phyloP scores from a whole-genome alignment of 2,329 filamentous ascomycete species.

The Colletotrichum abscissum region DNA sequence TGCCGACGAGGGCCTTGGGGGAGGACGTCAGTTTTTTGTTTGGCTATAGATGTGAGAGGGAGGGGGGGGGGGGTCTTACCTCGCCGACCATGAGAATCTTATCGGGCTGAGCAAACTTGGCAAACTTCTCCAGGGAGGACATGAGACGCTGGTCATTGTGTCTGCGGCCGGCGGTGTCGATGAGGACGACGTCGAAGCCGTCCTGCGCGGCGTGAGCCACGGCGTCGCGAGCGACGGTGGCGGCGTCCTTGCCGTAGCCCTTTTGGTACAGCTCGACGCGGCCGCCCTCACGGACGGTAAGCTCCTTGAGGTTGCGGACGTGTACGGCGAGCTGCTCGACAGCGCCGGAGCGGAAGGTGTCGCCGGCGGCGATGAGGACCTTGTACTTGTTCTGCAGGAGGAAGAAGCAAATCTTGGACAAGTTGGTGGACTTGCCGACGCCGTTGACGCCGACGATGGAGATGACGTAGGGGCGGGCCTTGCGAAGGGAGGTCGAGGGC shows the following conservation, averaged over 20 bases:
- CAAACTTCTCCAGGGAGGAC: slow-evolving; percentile 97
- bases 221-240: slow-evolving; percentile 93
- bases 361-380: slow-evolving; percentile 92
- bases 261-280: slow-evolving; percentile 94
- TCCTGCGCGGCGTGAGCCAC: slow-evolving; percentile 82
- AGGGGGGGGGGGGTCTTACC: slow-evolving; percentile 43
- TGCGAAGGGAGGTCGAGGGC: slow-evolving; percentile 69
- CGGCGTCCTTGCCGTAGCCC: slow-evolving; percentile 97
- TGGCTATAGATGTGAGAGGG: neutral
- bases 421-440: slow-evolving; percentile 96
- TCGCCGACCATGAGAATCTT: slow-evolving; percentile 96
- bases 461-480: slow-evolving; percentile 89
- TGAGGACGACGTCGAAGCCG: slow-evolving; percentile 91
- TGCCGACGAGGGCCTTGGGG: slow-evolving; percentile 85
- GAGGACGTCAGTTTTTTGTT: neutral
- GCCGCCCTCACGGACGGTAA: slow-evolving; percentile 85
- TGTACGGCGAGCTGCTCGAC: slow-evolving; percentile 98
- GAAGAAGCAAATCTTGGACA: slow-evolving; percentile 98
- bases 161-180: slow-evolving; percentile 93
- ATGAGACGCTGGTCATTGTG: slow-evolving; percentile 97
- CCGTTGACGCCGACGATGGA: slow-evolving; percentile 99
- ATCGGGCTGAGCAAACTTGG: slow-evolving; percentile 93
- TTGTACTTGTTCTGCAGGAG: slow-evolving; percentile 96
- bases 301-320: slow-evolving; percentile 90
- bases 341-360: slow-evolving; percentile 96